phyloP scores from a whole-genome alignment of 2,329 filamentous ascomycete species.

The Alternaria alternata region DNA sequence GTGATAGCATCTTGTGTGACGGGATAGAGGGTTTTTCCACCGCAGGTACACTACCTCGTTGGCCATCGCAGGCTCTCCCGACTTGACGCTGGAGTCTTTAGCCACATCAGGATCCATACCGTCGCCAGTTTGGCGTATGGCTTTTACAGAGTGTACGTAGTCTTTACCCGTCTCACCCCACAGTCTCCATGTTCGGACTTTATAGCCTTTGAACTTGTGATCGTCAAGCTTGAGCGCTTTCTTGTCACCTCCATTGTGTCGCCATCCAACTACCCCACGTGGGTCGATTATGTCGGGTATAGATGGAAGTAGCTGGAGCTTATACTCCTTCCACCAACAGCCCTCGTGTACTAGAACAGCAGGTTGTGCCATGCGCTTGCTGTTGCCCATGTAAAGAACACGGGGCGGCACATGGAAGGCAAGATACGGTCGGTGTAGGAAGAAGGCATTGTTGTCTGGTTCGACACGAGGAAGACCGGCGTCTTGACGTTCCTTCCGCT shows the following conservation, averaged over 20 bases:
- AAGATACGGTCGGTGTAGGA: slow-evolving; percentile 41
- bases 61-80: slow-evolving; percentile 8
- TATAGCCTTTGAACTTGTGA: slow-evolving; percentile 37
- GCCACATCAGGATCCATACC: slow-evolving; percentile 26
- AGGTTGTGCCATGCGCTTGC: slow-evolving; percentile 21
- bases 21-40: slow-evolving; percentile 38
- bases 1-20: slow-evolving; percentile 37
- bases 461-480: slow-evolving; percentile 5
- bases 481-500: slow-evolving; percentile 19
- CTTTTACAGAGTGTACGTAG: slow-evolving; percentile 35
- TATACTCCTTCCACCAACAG: slow-evolving; percentile 42
- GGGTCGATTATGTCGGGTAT: slow-evolving; percentile 40
- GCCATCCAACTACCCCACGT: slow-evolving; percentile 38
- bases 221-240: slow-evolving; percentile 18
- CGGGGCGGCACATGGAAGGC: slow-evolving; percentile 41
- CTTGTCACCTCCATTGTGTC: slow-evolving; percentile 26
- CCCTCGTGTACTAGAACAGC: slow-evolving; percentile 36
- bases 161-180: slow-evolving; percentile 45
- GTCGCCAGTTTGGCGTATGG: slow-evolving; percentile 20
- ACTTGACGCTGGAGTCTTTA: not conserved
- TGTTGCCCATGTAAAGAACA: slow-evolving; percentile 34
- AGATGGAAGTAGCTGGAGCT: slow-evolving; percentile 37
- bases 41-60: slow-evolving; percentile 37
- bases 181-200: slow-evolving; percentile 39
- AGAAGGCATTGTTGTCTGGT: slow-evolving; percentile 30